These are phyloP conservation scores for Starmerella sirachaensis DNA, from an alignment of 805 yeast genomes.

Conservation along the genomic window DNA sequence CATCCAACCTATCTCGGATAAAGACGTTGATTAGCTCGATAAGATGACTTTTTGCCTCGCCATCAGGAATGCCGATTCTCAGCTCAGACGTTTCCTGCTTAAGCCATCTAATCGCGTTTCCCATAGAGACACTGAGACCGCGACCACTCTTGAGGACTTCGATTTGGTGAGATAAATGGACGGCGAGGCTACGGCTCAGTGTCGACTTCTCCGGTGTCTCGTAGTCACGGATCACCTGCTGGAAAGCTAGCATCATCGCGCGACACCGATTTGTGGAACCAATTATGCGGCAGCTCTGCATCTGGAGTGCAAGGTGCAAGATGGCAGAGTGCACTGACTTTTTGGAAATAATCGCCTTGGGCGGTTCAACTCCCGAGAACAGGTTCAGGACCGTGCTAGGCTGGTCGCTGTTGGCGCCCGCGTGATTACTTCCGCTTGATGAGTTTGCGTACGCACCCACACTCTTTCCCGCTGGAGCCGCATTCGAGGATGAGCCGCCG, in stretches of 20 bases:
- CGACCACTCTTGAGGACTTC: conserved; percentile 84
- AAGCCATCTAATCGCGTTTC: conserved; percentile 93
- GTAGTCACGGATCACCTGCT: conserved; percentile 66
- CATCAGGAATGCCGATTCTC: conserved; percentile 58
- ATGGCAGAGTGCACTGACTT: conserved; percentile 80
- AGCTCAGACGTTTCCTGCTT: conserved; percentile 83
- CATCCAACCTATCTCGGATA: conserved; percentile 71
- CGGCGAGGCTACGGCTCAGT: conserved; percentile 75
- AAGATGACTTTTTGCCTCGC: conserved; percentile 52
- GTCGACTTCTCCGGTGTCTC: conserved; percentile 76
- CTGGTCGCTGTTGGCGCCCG: background rate
- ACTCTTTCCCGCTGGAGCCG: no score
- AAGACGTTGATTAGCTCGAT: conserved; percentile 63
- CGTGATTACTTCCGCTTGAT: conserved; percentile 13
- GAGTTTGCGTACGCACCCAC: conserved; percentile 36
- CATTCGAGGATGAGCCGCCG: no score
- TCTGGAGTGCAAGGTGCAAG: conserved; percentile 61
- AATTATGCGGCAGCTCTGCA: conserved; percentile 72
- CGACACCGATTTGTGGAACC: conserved; percentile 81
- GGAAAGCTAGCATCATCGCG: conserved; percentile 76
- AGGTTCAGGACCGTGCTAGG: conserved; percentile 31
- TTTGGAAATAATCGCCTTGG: conserved; percentile 34
- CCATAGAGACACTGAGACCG: conserved; percentile 89
- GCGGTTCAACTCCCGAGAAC: conserved; percentile 31
- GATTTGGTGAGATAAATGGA: conserved; percentile 80